Evolutionary conservation across 78 protist genomes (phyloP).

Genomic region (Dictyostelium firmibasis): DNA sequence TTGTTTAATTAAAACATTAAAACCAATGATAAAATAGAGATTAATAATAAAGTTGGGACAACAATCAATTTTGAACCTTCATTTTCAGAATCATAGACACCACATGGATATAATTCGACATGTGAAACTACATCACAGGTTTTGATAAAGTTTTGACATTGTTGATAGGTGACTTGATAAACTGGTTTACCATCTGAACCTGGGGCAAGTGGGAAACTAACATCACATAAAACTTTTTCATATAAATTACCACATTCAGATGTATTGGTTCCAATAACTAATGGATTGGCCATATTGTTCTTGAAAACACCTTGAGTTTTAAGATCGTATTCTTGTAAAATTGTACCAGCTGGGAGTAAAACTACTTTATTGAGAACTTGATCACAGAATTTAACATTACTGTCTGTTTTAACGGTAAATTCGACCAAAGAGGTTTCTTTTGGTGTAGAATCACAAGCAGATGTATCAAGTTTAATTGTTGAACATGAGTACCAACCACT

Average conservation of each 20-base stretch:
- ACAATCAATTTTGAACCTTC: neutral
- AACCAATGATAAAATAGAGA: neutral
- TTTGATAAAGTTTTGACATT: neutral
- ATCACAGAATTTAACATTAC: neutral
- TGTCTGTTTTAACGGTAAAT: too few relatives aligned
- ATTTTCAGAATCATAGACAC: neutral
- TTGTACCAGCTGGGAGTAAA: slow-evolving; percentile 7
- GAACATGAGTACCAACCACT: slow-evolving; percentile 36
- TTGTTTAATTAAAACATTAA: neutral
- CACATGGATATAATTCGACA: slow-evolving; percentile 37
- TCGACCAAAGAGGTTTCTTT: neutral
- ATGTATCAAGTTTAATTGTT: neutral
- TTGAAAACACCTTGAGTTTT: neutral
- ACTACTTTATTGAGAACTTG: slow-evolving; percentile 6
- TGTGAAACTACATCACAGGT: neutral
- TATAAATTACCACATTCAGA: neutral
- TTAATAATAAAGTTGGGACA: neutral
- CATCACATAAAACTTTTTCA: slow-evolving; percentile 1
- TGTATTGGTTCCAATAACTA: neutral
- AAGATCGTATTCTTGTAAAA: neutral
- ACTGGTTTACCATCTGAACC: neutral
- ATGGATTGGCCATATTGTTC: slow-evolving; percentile 1
- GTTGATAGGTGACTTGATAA: neutral
- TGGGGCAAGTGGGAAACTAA: slow-evolving; percentile 48
- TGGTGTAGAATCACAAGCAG: neutral